Evolutionary conservation across 1,139 yeast genomes (phyloP).

Genomic region (Geotrichum bryndzae): DNA sequence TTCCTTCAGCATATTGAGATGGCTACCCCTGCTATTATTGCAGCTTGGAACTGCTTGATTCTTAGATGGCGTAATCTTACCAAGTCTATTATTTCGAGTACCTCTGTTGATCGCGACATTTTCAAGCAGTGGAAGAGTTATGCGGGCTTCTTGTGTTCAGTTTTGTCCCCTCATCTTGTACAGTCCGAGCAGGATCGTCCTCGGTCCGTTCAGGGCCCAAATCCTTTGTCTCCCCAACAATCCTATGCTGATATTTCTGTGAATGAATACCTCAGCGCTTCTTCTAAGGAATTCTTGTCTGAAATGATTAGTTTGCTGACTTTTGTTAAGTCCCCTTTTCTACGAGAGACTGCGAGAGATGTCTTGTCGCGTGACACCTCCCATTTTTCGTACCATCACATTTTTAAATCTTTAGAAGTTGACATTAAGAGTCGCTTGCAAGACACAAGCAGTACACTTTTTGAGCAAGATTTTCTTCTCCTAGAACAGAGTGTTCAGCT

Average conservation of each 20-base stretch:
- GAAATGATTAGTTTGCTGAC: constrained; percentile 26
- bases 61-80: constrained; percentile 47
- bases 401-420: constrained; percentile 34
- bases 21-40: constrained; percentile 56
- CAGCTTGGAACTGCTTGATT: constrained; percentile 53
- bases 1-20: constrained; percentile 47
- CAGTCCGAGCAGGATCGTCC: constrained; percentile 3
- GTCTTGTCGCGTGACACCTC: constrained; percentile 43
- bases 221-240: not conserved
- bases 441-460: constrained; percentile 1
- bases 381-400: constrained; percentile 39
- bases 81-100: not conserved
- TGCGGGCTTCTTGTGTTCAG: constrained; percentile 46
- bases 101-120: constrained; percentile 14
- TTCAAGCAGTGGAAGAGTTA: constrained; percentile 30
- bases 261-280: constrained; percentile 14
- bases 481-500: constrained; percentile 41
- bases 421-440: constrained; percentile 9
- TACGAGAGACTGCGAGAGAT: constrained; percentile 46
- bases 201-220: not conserved
- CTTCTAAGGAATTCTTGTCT: constrained; percentile 20
- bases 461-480: constrained; percentile 33
- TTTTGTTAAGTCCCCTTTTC: constrained; percentile 24
- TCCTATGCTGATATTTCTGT: constrained; percentile 18
- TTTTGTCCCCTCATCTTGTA: constrained; percentile 29